Percentiles rank a stretch among this genome's conserved stretches.
Conservation (phyloP, 257 asterid species). For the Solanum chilense region DNA sequence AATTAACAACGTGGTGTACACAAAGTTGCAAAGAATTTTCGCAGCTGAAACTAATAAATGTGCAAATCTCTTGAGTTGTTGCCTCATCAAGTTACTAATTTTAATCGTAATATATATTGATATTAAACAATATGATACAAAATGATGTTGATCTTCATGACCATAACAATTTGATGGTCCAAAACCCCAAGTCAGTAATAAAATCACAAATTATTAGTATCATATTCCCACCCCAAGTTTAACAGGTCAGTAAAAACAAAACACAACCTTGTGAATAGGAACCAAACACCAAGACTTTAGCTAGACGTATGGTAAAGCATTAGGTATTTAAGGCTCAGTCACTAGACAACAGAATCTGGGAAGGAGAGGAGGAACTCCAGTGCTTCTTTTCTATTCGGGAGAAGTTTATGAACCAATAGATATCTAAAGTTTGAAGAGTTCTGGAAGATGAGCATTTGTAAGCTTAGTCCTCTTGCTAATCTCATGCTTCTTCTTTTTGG, state of each 20-base stretch:
- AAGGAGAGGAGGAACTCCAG: background rate
- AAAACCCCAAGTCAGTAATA: background rate
- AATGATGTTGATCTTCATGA: background rate
- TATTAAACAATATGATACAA: background rate
- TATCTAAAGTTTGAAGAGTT: conserved; percentile 52
- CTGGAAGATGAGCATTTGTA: conserved; percentile 80
- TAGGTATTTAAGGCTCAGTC: background rate
- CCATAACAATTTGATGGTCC: background rate
- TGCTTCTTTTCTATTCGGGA: background rate
- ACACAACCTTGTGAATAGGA: background rate
- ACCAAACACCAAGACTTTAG: background rate
- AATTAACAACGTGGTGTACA: background rate
- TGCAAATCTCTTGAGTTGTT: background rate
- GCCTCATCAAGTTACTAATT: background rate
- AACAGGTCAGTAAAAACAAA: background rate
- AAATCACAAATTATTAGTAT: background rate
- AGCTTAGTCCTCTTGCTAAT: conserved; percentile 87
- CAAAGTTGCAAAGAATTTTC: background rate
- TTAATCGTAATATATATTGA: background rate
- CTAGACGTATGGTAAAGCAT: background rate
- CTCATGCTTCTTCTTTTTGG: conserved; percentile 73
- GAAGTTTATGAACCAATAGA: conserved; percentile 9
- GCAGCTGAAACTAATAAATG: background rate
- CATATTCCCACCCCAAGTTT: background rate
- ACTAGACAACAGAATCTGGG: background rate